Percentiles rank a stretch among this genome's conserved stretches.
Evolutionary conservation across 306 rosid species (phyloP).

Genomic region (Cicer bijugum): DNA sequence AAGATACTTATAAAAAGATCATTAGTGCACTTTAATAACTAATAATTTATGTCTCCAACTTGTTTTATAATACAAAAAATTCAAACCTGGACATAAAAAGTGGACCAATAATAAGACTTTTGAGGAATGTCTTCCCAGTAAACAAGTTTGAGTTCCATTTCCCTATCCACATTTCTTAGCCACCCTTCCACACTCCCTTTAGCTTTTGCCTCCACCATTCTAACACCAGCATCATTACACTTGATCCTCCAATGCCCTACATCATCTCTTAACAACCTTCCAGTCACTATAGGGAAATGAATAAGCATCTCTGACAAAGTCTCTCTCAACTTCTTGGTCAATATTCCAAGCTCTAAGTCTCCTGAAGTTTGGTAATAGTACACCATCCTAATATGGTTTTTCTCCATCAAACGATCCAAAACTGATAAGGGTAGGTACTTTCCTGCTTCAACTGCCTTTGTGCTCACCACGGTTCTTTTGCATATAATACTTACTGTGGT

Average conservation of each 20-base stretch:
- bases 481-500: constrained; percentile 44
- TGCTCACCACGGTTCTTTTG: constrained; percentile 71
- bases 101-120: constrained; percentile 67
- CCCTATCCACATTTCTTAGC: constrained; percentile 53
- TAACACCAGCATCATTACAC: constrained; percentile 76
- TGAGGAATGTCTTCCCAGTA: constrained; percentile 64
- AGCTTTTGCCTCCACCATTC: constrained; percentile 72
- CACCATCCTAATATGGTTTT: constrained; percentile 59
- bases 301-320: constrained; percentile 50
- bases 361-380: constrained; percentile 53
- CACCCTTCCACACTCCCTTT: constrained; percentile 64
- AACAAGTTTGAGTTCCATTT: constrained; percentile 64
- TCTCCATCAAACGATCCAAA: constrained; percentile 62
- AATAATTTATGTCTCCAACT: too few relatives aligned
- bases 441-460: constrained; percentile 56
- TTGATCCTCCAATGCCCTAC: constrained; percentile 64
- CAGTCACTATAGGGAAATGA: constrained; percentile 53
- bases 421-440: constrained; percentile 49
- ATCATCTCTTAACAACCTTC: constrained; percentile 48
- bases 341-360: constrained; percentile 38
- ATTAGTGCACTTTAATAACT: too few relatives aligned
- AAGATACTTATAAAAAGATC: too few relatives aligned
- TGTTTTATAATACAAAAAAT: neutral
- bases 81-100: constrained; percentile 70
- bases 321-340: constrained; percentile 52